Base-by-base conservation (phyloP, 2,329 filamentous ascomycete genomes). In the Botrytis paeoniae region DNA sequence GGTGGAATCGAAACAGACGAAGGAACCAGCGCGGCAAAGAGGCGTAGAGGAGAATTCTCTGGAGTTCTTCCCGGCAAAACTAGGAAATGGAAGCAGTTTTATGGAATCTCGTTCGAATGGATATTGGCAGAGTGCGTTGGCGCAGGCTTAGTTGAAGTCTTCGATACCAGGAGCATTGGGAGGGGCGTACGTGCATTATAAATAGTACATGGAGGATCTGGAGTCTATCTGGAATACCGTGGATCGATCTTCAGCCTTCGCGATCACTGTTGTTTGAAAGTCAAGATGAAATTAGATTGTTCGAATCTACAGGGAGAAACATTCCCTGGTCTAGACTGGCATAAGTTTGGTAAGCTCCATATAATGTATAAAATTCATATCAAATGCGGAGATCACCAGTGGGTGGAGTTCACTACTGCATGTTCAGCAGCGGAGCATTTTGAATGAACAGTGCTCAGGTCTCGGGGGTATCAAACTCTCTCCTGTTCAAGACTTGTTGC, bases 161-260 rank as follows among this genome's bases (percentile, higher is more conserved):
- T 95, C 80, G 88, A 93, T 78, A 94, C 92, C 20, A 86, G 90
- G 22, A 92, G 89, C 77, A 91, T 94, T n/a, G 92, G 92, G 1
- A 85, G 87, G 74, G 92, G 89, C 18, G 86, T 93, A 73, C 85
- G 89, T 76, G 79, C 76, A 62, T 74, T 81, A 71, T 80, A 74
- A 75, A 63, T 51, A 57, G 5, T n/a, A 32, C n/a, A 25, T 61
- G 32, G 14, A 66, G 59, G 29, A 29, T 60, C 62, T 10, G 25
- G 18, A 57, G 48, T 57, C n/a, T 45, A 22, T 22, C 39, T 64
- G n/a, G 39, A 32, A 51, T 48, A 60, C 48, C 32, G 37, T 32
- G 39, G 32, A 14, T 29, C 10, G 32, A 48, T 62, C 32, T 18
- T 57, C 18, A 54, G 37, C 29, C 22, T 43, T 66, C 39, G 35